These are phyloP conservation scores for Ogataea pignaliae DNA, from an alignment of 805 yeast genomes.

Conservation along the genomic window DNA sequence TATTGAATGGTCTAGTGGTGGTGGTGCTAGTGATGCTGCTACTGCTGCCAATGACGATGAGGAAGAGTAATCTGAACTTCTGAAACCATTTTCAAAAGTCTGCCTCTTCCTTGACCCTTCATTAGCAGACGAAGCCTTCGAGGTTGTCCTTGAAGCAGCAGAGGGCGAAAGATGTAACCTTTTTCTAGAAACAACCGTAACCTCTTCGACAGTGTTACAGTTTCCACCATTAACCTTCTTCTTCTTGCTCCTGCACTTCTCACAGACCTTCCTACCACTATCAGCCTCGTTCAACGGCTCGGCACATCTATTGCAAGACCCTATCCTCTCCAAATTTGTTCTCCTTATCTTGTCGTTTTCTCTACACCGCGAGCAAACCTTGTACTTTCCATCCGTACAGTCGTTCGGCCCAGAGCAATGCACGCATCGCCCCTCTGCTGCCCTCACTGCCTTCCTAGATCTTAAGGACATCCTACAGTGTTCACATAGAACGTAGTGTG, in stretches of 20 bases:
- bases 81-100: too few relatives aligned
- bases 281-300: conserved; percentile 41
- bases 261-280: conserved; percentile 55
- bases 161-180: not conserved
- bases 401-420: conserved; percentile 62
- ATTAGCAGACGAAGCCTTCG: too few relatives aligned
- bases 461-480: conserved; percentile 53
- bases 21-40: too few relatives aligned
- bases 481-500: conserved; percentile 55
- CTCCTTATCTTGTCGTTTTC: conserved; percentile 57
- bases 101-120: too few relatives aligned
- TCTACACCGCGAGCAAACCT: conserved; percentile 65
- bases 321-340: conserved; percentile 49
- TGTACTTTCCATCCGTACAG: conserved; percentile 40
- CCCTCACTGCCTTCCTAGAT: conserved; percentile 52
- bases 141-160: not conserved
- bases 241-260: conserved; percentile 48
- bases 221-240: conserved; percentile 26
- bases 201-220: not conserved
- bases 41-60: too few relatives aligned
- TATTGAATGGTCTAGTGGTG: too few relatives aligned
- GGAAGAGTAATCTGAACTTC: too few relatives aligned
- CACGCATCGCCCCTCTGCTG: conserved; percentile 61
- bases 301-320: conserved; percentile 63
- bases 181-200: not conserved